Percentiles rank a stretch among this genome's conserved stretches.
These are phyloP conservation scores for Tulasnella sp. DNA, from an alignment of 768 basidiomycete species.

Conservation along the genomic window DNA sequence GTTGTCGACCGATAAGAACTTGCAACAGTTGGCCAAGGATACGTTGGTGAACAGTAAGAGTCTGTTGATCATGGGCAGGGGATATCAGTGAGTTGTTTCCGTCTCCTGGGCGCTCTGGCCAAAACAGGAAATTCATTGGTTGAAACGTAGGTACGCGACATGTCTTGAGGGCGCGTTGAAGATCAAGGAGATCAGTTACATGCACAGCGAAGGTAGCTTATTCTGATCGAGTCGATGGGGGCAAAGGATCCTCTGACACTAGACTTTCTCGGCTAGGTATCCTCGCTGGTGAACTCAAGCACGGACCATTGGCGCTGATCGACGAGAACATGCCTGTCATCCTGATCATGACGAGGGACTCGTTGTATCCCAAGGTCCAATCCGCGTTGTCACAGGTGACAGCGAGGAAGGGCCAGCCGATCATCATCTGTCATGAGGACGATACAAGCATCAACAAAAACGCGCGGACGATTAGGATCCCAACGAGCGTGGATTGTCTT, in stretches of 20 bases:
- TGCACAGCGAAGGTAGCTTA: constrained; percentile 36
- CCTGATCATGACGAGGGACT: constrained; percentile 99
- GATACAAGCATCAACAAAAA: constrained; percentile 66
- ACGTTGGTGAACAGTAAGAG: constrained; percentile 70
- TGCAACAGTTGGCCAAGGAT: constrained; percentile 77
- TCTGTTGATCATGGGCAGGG: constrained; percentile 92
- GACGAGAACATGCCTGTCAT: constrained; percentile 99
- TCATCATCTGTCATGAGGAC: constrained; percentile 91
- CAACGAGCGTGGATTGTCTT: constrained; percentile 85
- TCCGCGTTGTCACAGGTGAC: constrained; percentile 94
- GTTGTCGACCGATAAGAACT: constrained; percentile 60
- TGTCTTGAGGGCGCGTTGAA: constrained; percentile 97
- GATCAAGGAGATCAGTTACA: constrained; percentile 98
- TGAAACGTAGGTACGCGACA: constrained; percentile 70
- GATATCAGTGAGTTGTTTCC: constrained; percentile 71
- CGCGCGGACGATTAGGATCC: constrained; percentile 86
- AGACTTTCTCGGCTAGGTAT: constrained; percentile 56
- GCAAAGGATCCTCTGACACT: neutral
- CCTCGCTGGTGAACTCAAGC: constrained; percentile 96
- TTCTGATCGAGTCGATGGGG: too few species aligned
- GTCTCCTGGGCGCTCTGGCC: too few species aligned
- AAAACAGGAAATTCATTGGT: too few species aligned
- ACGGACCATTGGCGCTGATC: constrained; percentile 93
- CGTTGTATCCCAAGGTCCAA: constrained; percentile 96
- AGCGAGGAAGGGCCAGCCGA: constrained; percentile 89